phyloP scores from a whole-genome alignment of 768 basidiomycete species.

The Leccinum olivaceopallidum region DNA sequence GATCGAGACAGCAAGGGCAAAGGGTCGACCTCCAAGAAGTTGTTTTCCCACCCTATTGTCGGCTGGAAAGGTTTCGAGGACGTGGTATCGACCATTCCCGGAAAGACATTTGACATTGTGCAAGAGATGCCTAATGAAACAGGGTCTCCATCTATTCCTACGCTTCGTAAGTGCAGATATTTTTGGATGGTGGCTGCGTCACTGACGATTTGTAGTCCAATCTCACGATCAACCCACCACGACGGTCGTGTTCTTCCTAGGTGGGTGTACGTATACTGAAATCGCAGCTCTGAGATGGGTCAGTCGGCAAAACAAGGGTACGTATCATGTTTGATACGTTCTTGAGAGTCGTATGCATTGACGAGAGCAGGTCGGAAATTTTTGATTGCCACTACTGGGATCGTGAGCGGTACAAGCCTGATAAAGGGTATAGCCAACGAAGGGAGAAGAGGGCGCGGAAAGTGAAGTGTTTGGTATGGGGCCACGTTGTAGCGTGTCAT shows the following conservation, averaged over 20 bases:
- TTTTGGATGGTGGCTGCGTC: neutral
- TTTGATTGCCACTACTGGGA: conserved; percentile 89
- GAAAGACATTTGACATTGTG: conserved; percentile 79
- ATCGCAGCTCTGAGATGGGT: conserved; percentile 96
- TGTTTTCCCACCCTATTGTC: conserved; percentile 87
- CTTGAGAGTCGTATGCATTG: conserved; percentile 7
- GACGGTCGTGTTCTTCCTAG: conserved; percentile 94
- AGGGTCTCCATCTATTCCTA: conserved; percentile 29
- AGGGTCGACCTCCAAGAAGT: conserved; percentile 43
- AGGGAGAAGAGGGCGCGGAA: conserved; percentile 27
- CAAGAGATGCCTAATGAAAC: conserved; percentile 42
- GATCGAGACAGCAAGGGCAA: conserved; percentile 41
- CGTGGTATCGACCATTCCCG: conserved; percentile 74
- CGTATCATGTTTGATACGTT: conserved; percentile 9
- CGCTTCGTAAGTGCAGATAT: conserved; percentile 35
- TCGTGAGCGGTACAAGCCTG: conserved; percentile 76
- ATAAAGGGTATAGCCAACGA: conserved; percentile 65
- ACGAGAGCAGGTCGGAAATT: conserved; percentile 71
- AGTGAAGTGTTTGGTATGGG: conserved; percentile 36
- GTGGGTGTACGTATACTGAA: conserved; percentile 97
- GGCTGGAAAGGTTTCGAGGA: conserved; percentile 99
- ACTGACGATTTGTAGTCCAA: conserved; percentile 36
- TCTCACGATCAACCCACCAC: conserved; percentile 67
- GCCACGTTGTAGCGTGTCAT: conserved; percentile 6
- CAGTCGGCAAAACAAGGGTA: conserved; percentile 79